phyloP scores from a whole-genome alignment of 345 rosid species.

The Schrenkiella parvula region DNA sequence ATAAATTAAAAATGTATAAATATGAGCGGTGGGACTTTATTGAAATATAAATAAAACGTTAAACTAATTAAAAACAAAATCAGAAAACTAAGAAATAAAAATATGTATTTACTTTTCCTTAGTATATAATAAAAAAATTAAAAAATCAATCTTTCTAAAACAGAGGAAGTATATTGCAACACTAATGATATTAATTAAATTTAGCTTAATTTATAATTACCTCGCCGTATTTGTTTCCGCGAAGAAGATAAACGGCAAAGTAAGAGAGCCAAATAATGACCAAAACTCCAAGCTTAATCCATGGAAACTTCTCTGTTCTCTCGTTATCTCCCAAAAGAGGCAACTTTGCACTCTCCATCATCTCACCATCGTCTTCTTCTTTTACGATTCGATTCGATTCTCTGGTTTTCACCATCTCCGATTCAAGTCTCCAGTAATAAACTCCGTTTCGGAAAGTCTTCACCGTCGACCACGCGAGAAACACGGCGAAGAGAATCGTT shows the following conservation, averaged over 20 bases:
- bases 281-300: constrained; percentile 64
- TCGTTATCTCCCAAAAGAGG: constrained; percentile 40
- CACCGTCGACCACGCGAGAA: constrained; percentile 75
- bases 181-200: not conserved
- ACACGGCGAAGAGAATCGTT: constrained; percentile 57
- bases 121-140: no score
- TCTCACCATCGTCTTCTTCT: constrained; percentile 25
- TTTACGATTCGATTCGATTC: constrained; percentile 1
- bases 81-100: no score
- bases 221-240: constrained; percentile 66
- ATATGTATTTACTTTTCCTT: no score
- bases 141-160: no score
- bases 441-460: constrained; percentile 71
- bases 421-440: constrained; percentile 56
- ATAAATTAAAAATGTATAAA: no score
- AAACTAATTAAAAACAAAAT: no score
- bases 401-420: constrained; percentile 37
- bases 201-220: constrained; percentile 25
- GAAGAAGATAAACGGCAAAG: constrained; percentile 59
- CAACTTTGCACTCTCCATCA: constrained; percentile 14
- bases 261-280: constrained; percentile 69
- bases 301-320: constrained; percentile 44
- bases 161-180: no score
- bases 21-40: no score
- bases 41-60: no score